Evolutionary conservation across 139 green algal species (phyloP).

Genomic region (Coelastrella sp.): DNA sequence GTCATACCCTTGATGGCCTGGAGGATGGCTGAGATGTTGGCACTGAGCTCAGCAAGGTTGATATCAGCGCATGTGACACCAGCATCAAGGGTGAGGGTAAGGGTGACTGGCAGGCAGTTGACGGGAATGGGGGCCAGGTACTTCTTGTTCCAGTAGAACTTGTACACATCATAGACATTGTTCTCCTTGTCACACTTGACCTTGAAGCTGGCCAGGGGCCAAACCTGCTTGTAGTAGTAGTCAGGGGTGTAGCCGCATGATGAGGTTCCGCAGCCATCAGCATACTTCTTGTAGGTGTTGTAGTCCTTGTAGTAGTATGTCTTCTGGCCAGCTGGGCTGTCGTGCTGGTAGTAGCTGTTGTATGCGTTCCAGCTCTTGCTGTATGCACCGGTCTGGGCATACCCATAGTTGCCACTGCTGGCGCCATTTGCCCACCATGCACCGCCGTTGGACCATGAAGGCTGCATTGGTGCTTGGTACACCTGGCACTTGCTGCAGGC

Average conservation of each 20-base stretch:
- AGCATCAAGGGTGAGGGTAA: background rate
- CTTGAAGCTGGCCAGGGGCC: constrained; percentile 32
- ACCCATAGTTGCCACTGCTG: constrained; percentile 22
- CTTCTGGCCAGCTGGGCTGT: constrained; percentile 4
- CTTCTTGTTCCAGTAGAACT: constrained; percentile 24
- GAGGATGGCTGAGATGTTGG: background rate
- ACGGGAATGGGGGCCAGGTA: constrained; percentile 25
- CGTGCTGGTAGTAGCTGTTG: background rate
- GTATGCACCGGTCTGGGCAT: background rate
- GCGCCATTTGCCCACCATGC: background rate
- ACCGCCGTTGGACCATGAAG: background rate
- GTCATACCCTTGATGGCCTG: background rate
- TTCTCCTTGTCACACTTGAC: constrained; percentile 15
- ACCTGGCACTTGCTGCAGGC: constrained; percentile 32
- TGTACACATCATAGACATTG: constrained; percentile 8
- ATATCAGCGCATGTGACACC: background rate
- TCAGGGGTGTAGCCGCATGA: constrained; percentile 10
- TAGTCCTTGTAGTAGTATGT: constrained; percentile 40
- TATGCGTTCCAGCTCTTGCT: constrained; percentile 2
- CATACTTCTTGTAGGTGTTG: constrained; percentile 30
- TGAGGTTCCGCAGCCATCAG: background rate
- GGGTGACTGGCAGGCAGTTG: background rate
- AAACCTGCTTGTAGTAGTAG: constrained; percentile 40
- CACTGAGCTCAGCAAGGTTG: background rate
- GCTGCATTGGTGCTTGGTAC: constrained; percentile 12